Base-by-base conservation (phyloP, 2,329 filamentous ascomycete genomes). In the Orbilia oligospora region DNA sequence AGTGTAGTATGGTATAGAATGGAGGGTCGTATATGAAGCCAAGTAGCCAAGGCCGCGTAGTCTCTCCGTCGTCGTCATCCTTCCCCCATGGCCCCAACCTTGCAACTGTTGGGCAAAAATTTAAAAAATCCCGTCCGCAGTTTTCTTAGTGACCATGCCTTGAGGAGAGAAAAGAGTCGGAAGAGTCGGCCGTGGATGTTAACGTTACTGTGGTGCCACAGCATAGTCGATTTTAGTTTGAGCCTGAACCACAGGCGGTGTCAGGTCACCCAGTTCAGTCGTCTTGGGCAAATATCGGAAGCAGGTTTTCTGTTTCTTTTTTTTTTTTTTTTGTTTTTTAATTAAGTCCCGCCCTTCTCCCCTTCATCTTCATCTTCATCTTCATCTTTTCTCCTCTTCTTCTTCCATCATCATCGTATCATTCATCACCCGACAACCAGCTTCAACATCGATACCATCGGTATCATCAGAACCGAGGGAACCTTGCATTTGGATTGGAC, bases 161-260 rank as follows among this genome's bases (percentile, higher is more conserved):
- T 30, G 6, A 30, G 3, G 27, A 14, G 10, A 5, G 36, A 9
- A 2, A n/a, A n/a, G 16, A 2, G 14, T 27, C 16, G 51, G 51
- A 36, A 33, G 27, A 14, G 51, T 18, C 51, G 51, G 24, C 38
- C 38, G 38, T 41, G 12, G 2, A 12, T 16, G 48, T 10, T 55
- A 46, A 33, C 53, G 53, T 58, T 58, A 58, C 53, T 58, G 53
- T 41, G 53, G 53, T 58, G 53, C 53, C 53, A 58, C 53, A 58
- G 51, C 30, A n/a, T n/a, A n/a, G n/a, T n/a, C n/a, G n/a, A n/a
- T n/a, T n/a, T 20, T 20, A 20, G 44, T 46, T 46, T 46, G 44
- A 46, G 44, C 6, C 16, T 33, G 51, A 55, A 55, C 51, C 51
- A 20, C 27, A 55, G 24, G 1, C 24, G n/a, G 51, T 55, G 51